These are phyloP conservation scores for Ilyonectria robusta DNA, from an alignment of 2,329 filamentous ascomycete species.

Conservation along the genomic window DNA sequence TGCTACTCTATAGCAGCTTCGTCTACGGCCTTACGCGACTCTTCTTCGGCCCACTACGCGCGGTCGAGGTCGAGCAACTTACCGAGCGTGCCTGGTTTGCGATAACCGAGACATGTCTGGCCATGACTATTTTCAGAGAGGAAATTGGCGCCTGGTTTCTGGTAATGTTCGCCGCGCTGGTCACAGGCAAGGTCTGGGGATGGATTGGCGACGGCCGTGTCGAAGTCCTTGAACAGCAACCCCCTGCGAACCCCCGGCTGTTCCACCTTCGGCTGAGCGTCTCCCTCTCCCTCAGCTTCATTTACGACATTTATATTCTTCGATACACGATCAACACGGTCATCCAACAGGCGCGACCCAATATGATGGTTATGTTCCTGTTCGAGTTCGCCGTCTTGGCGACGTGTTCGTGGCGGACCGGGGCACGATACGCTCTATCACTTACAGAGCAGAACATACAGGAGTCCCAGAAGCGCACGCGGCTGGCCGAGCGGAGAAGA, in stretches of 20 bases:
- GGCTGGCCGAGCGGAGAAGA: conserved; percentile 76
- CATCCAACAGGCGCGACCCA: conserved; percentile 88
- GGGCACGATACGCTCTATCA: conserved; percentile 82
- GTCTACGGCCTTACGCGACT: conserved; percentile 91
- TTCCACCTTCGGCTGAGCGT: conserved; percentile 88
- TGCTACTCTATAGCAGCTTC: conserved; percentile 84
- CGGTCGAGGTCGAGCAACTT: conserved; percentile 95
- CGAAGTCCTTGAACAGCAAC: conserved; percentile 95
- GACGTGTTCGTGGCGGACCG: conserved; percentile 85
- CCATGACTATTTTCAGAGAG: conserved; percentile 98
- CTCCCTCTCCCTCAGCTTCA: conserved; percentile 83
- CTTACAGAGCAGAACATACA: conserved; percentile 83
- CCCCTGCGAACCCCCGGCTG: conserved; percentile 86
- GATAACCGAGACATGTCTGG: conserved; percentile 94
- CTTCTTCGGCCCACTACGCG: conserved; percentile 90
- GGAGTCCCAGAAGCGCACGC: conserved; percentile 78
- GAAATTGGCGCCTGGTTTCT: conserved; percentile 96
- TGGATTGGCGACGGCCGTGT: conserved; percentile 98
- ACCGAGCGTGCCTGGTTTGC: conserved; percentile 99
- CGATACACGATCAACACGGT: conserved; percentile 87
- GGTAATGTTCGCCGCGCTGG: conserved; percentile 93
- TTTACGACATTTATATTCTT: conserved; percentile 86
- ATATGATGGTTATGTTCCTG: conserved; percentile 99
- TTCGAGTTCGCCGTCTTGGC: conserved; percentile 95
- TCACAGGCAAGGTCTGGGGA: conserved; percentile 97